Percentiles rank a stretch among this genome's conserved stretches.
These are phyloP conservation scores for Botrytis aclada DNA, from an alignment of 2,329 filamentous ascomycete species.

Conservation along the genomic window DNA sequence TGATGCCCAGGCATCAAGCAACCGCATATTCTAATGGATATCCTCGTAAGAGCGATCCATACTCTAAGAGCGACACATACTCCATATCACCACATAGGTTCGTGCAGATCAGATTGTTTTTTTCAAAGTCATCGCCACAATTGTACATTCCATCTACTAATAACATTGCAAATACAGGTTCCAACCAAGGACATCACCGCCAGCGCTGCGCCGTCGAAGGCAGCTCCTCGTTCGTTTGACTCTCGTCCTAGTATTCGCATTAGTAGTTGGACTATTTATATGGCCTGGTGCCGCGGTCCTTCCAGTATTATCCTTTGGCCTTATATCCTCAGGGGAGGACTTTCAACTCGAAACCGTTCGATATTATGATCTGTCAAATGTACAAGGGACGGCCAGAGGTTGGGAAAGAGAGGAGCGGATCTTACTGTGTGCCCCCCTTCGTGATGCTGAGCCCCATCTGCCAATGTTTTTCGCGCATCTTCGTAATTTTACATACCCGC, in stretches of 20 bases:
- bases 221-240: constrained; percentile 69
- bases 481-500: constrained; percentile 93
- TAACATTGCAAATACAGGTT: constrained; percentile 54
- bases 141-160: constrained; percentile 9
- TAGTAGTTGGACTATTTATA: constrained; percentile 71
- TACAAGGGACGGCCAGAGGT: constrained; percentile 84
- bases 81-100: constrained; percentile 89
- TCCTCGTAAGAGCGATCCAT: constrained; percentile 65
- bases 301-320: constrained; percentile 65
- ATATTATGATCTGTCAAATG: constrained; percentile 92
- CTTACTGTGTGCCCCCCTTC: constrained; percentile 86
- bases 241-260: constrained; percentile 54
- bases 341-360: constrained; percentile 89
- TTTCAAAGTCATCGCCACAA: background rate
- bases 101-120: constrained; percentile 34
- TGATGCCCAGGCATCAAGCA: constrained; percentile 81
- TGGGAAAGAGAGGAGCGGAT: constrained; percentile 98
- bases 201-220: constrained; percentile 67
- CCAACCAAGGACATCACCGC: constrained; percentile 74
- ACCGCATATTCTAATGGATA: constrained; percentile 81
- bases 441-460: constrained; percentile 88
- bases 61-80: constrained; percentile 70
- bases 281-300: constrained; percentile 64
- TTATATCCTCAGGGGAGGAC: constrained; percentile 64
- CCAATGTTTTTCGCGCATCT: constrained; percentile 99